phyloP scores from a whole-genome alignment of 2,329 filamentous ascomycete species.

The Epichloe coenophiala region DNA sequence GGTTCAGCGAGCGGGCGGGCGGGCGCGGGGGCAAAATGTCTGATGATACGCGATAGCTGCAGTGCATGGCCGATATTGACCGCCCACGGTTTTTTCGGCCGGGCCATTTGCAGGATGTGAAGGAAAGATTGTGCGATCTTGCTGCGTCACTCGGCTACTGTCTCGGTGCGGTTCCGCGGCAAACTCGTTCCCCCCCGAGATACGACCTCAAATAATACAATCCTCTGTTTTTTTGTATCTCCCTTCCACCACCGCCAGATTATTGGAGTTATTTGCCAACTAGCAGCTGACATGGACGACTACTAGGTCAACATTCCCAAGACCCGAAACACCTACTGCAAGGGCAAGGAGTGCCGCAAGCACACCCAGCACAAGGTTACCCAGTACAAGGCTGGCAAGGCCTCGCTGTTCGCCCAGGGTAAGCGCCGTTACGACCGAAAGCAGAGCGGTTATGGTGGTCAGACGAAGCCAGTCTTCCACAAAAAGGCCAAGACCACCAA shows the following conservation, averaged over 20 bases:
- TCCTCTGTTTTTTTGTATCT: background rate
- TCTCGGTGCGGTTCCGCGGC: background rate
- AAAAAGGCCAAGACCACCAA: constrained; percentile 99
- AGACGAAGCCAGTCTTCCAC: constrained; percentile 99
- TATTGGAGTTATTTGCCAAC: background rate
- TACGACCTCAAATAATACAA: background rate
- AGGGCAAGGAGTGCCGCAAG: constrained; percentile 87
- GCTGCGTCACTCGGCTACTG: background rate
- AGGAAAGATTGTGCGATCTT: background rate
- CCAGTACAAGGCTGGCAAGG: constrained; percentile 96
- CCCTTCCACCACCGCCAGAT: background rate
- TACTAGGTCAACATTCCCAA: constrained; percentile 91
- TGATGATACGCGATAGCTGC: background rate
- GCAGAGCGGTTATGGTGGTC: constrained; percentile 99
- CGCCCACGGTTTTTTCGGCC: no score
- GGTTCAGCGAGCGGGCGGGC: background rate
- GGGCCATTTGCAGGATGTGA: no score
- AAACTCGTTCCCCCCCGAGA: background rate
- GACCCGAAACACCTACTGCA: constrained; percentile 95
- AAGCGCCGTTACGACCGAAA: constrained; percentile 99
- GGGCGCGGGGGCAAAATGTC: background rate
- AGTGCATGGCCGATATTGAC: background rate
- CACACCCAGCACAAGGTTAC: constrained; percentile 88
- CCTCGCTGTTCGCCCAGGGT: constrained; percentile 92
- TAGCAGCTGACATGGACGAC: constrained; percentile 4